A percentile compares a stretch with the other conserved stretches of the same genome.
These are phyloP conservation scores for Tulasnella sp. DNA, from an alignment of 768 basidiomycete genomes.

Conservation along the genomic window DNA sequence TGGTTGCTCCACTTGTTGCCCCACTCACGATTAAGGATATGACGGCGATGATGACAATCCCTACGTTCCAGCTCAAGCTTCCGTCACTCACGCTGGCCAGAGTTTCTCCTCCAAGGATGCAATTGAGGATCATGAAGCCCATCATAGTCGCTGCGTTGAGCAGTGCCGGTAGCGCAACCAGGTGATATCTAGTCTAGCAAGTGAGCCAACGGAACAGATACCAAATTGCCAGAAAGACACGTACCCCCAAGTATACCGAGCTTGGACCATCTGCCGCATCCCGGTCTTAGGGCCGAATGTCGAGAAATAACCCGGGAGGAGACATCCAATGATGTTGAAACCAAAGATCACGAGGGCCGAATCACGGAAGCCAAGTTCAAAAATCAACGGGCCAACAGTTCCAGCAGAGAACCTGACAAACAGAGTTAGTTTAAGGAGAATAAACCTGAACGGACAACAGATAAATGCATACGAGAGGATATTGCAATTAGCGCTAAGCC, in stretches of 20 bases:
- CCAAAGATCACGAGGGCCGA: slow-evolving; percentile 67
- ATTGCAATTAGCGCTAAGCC: slow-evolving; percentile 73
- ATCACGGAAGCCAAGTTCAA: slow-evolving; percentile 63
- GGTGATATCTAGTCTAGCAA: not conserved
- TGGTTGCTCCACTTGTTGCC: not conserved
- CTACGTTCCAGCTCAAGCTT: slow-evolving; percentile 62
- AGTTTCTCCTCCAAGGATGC: slow-evolving; percentile 70
- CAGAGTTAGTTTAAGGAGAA: not conserved
- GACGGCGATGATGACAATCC: slow-evolving; percentile 76
- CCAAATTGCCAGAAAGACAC: slow-evolving; percentile 49
- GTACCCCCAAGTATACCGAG: slow-evolving; percentile 62
- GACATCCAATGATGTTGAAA: slow-evolving; percentile 64
- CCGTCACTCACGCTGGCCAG: slow-evolving; percentile 60
- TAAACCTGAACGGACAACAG: not conserved
- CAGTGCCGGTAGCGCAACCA: slow-evolving; percentile 43
- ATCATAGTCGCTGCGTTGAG: slow-evolving; percentile 61
- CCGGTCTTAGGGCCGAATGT: slow-evolving; percentile 81
- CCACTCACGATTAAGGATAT: slow-evolving; percentile 61
- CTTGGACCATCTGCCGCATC: slow-evolving; percentile 78
- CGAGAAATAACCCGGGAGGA: slow-evolving; percentile 64
- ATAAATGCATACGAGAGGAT: slow-evolving; percentile 53
- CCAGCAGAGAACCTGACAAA: slow-evolving; percentile 65
- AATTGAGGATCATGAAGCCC: slow-evolving; percentile 68
- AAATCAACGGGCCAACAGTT: slow-evolving; percentile 66
- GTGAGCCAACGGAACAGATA: not conserved